Percentiles rank a stretch among this genome's conserved stretches.
Conservation (phyloP, 108 stramenopile species). For the Aurantiochytrium sp. region DNA sequence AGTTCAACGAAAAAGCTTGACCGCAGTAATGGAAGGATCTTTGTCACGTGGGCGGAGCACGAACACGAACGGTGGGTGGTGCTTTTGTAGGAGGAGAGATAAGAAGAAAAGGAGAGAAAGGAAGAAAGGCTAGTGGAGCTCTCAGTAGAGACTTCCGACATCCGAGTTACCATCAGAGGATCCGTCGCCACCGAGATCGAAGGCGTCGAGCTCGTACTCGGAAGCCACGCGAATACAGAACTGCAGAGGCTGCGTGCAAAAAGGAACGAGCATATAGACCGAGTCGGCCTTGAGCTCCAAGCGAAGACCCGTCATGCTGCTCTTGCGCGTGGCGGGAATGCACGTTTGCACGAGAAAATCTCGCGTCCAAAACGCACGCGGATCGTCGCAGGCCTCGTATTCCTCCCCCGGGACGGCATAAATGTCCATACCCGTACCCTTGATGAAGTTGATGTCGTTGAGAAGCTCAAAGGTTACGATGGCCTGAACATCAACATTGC, state of each 20-base stretch:
- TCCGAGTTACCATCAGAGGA: not conserved
- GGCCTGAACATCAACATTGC: not conserved
- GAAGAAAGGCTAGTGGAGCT: too few species aligned
- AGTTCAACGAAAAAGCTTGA: too few species aligned
- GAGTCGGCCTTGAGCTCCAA: not conserved
- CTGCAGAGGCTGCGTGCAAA: not conserved
- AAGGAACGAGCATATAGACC: not conserved
- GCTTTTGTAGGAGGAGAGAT: too few species aligned
- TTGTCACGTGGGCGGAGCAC: too few species aligned
- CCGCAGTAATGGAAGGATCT: too few species aligned
- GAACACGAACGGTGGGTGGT: too few species aligned
- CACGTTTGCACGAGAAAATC: not conserved
- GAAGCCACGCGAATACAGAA: conserved; percentile 5
- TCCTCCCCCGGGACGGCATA: not conserved
- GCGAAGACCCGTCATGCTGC: conserved; percentile 5
- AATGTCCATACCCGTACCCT: conserved; percentile 4
- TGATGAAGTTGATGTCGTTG: conserved; percentile 7
- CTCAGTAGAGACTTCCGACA: not conserved
- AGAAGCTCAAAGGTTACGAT: conserved; percentile 6
- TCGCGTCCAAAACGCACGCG: not conserved
- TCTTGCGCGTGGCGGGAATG: not conserved
- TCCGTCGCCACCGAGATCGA: not conserved
- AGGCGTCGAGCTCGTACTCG: not conserved
- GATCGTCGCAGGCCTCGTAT: conserved; percentile 4
- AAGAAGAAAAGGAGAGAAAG: too few species aligned